Conservation (phyloP, 345 rosid genomes). For the Bruguiera parviflora region DNA sequence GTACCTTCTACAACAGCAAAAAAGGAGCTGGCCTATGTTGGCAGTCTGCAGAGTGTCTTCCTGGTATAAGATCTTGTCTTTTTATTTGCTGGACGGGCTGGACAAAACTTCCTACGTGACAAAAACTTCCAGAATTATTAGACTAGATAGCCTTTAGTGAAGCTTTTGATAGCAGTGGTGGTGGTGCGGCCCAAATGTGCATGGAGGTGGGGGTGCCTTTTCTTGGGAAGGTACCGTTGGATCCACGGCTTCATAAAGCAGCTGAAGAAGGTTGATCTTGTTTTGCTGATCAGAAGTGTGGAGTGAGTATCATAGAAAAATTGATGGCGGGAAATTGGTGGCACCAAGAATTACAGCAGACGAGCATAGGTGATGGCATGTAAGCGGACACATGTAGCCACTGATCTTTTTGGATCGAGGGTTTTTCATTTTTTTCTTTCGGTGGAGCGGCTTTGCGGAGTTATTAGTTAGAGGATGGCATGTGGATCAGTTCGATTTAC, state of each 20-base stretch:
- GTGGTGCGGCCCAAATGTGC: conserved; percentile 82
- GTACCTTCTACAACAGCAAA: no score
- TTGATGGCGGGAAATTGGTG: conserved; percentile 29
- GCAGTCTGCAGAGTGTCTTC: no score
- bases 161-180: conserved; percentile 81
- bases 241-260: conserved; percentile 76
- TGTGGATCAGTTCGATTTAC: no score
- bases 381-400: not conserved
- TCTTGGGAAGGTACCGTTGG: conserved; percentile 87
- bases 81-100: no score
- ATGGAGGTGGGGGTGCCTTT: conserved; percentile 75
- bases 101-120: no score
- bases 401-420: no score
- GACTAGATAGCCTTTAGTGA: conserved; percentile 53
- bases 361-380: not conserved
- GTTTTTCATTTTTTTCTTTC: no score
- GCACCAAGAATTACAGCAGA: conserved; percentile 22
- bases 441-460: no score
- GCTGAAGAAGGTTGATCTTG: conserved; percentile 91
- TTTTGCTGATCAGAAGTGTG: conserved; percentile 62
- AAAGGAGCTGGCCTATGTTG: no score
- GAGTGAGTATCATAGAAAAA: conserved; percentile 53
- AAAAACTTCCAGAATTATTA: conserved; percentile 62
- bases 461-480: no score
- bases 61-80: no score